A percentile compares a stretch with the other conserved stretches of the same genome.
These are phyloP conservation scores for Mortierella sp. DNA, from an alignment of 371 early-diverging fungal species.

Conservation along the genomic window DNA sequence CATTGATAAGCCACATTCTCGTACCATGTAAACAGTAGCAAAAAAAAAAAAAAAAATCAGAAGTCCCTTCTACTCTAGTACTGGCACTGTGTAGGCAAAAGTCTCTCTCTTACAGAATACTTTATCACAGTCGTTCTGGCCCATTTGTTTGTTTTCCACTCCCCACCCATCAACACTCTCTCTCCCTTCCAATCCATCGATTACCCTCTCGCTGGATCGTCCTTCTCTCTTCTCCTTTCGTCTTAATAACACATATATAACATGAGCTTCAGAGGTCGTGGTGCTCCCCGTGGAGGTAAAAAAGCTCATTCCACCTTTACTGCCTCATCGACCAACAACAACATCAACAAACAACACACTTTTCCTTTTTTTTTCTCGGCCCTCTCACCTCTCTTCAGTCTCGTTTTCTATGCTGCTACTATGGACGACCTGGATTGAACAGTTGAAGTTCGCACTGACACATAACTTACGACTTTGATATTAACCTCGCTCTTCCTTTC, in stretches of 20 bases:
- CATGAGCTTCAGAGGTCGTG: constrained; percentile 56
- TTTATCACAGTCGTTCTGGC: neutral
- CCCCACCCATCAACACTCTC: constrained; percentile 19
- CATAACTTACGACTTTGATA: neutral
- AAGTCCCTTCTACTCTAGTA: neutral
- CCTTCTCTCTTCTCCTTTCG: constrained; percentile 2
- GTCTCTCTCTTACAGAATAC: neutral
- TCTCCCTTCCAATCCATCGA: constrained; percentile 11
- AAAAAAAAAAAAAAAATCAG: neutral
- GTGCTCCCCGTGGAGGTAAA: constrained; percentile 49
- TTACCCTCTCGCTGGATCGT: constrained; percentile 14
- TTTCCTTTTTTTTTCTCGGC: too few relatives aligned
- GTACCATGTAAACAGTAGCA: constrained; percentile 11
- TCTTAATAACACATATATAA: constrained; percentile 31
- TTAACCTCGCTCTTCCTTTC: neutral
- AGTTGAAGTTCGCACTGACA: neutral
- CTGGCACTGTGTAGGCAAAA: neutral
- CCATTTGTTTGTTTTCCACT: constrained; percentile 17
- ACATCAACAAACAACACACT: neutral
- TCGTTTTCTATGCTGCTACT: neutral
- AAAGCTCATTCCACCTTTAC: neutral
- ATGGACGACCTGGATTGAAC: neutral
- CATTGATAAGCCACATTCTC: neutral
- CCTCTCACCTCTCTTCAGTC: neutral
- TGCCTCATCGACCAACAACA: neutral